Conservation (phyloP, 345 rosid genomes). For the Eucalyptus sp. region DNA sequence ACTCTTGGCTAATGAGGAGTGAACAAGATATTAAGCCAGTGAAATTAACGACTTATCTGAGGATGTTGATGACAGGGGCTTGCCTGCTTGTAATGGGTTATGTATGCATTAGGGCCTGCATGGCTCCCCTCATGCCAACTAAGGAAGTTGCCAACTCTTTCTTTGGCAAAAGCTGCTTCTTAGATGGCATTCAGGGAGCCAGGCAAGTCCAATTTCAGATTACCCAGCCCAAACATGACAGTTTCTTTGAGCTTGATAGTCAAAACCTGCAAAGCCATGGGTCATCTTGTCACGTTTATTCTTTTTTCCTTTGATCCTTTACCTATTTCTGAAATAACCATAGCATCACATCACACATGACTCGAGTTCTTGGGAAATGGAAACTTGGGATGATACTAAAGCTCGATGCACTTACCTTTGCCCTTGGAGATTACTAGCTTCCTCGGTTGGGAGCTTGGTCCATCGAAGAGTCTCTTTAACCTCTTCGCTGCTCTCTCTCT, state of each 20-base stretch:
- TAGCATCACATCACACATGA: background rate
- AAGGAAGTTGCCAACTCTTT: conserved; percentile 19
- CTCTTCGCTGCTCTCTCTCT: background rate
- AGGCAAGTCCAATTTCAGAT: conserved; percentile 17
- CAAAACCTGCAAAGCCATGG: background rate
- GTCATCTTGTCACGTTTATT: background rate
- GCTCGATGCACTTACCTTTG: background rate
- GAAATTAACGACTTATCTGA: background rate
- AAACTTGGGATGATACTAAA: background rate
- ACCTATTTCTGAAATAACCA: background rate
- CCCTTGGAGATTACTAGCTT: background rate
- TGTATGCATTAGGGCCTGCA: conserved; percentile 12
- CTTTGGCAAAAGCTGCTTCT: conserved; percentile 13
- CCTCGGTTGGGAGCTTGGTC: background rate
- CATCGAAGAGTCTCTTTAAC: background rate
- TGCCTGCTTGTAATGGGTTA: background rate
- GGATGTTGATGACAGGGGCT: background rate
- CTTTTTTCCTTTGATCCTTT: background rate
- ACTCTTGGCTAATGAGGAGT: background rate
- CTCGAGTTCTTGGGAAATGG: background rate
- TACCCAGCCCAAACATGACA: background rate
- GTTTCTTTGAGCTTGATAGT: background rate
- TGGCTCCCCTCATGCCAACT: conserved; percentile 52
- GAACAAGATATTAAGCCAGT: background rate
- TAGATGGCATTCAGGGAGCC: conserved; percentile 70